Base-by-base conservation (phyloP, 108 stramenopile genomes). In the Fragilaria radians region DNA sequence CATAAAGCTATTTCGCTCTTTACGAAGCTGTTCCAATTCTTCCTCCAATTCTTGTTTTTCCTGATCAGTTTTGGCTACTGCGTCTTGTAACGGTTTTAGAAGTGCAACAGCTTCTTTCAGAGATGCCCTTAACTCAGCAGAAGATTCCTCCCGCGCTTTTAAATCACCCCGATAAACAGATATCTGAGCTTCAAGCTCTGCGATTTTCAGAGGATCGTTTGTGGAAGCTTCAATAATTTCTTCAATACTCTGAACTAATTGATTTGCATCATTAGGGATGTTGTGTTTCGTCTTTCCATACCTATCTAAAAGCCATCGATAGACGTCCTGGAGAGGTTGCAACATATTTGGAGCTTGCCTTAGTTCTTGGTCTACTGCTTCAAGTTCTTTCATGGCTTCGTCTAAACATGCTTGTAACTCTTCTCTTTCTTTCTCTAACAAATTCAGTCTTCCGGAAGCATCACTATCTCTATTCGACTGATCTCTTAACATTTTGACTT, bases 31-130 rank as follows among this genome's bases (percentile, higher is more conserved):
- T 31, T 60, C 66, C 21, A 67, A 9, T 32, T 67, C 22, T 26
- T 54, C 19, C 49, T 42, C 31, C 45, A 70, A 25, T 5, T 28
- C 30, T 25, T 24, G 46, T 32, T 71, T 59, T 48, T 71, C 59
- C 55, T 52, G 36, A 28, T 81, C 73, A 0, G 73, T 64, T 32
- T 68, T 57, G n/a, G 70, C 70, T 9, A 78, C 80, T 4, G 73
- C 76, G 59, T 81, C 80, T 54, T 81, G 76, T 46, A 81, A 57
- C 34, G 80, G 80, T 47, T 78, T 77, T 18, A 81, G 51, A 28
- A 81, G 53, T 3, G 76, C 59, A 0, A 81, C 80, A 1, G 80
- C 80, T 52, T 81, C 80, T 52, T 77, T 67, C 21, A 81, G 70
- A 33, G 52, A 61, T 46, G 65, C 63, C 9, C 80, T 58, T 23